A percentile compares a stretch with the other conserved stretches of the same genome.
These are phyloP conservation scores for Pseudopyricularia cyperi DNA, from an alignment of 2,329 filamentous ascomycete genomes.

Conservation along the genomic window DNA sequence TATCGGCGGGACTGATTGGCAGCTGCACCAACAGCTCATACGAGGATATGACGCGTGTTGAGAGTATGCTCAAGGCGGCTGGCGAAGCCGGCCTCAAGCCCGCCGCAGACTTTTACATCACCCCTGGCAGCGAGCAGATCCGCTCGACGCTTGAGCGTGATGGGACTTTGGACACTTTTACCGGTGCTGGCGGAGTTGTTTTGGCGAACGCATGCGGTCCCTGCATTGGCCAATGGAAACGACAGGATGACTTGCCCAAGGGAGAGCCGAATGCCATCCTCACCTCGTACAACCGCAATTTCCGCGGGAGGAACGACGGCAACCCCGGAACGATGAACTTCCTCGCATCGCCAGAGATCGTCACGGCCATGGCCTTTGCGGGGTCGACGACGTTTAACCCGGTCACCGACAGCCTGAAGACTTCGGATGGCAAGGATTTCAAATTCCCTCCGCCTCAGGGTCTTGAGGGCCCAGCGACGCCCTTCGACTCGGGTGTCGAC, in stretches of 20 bases:
- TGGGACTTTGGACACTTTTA: slow-evolving; percentile 73
- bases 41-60: slow-evolving; percentile 93
- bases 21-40: slow-evolving; percentile 99
- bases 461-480: slow-evolving; percentile 43
- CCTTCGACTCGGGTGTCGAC: slow-evolving; percentile 68
- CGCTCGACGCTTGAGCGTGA: slow-evolving; percentile 86
- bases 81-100: slow-evolving; percentile 80
- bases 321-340: slow-evolving; percentile 99
- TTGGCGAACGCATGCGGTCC: slow-evolving; percentile 92
- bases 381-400: slow-evolving; percentile 94
- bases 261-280: slow-evolving; percentile 88
- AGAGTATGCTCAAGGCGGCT: slow-evolving; percentile 86
- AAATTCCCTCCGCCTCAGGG: slow-evolving; percentile 72
- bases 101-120: slow-evolving; percentile 86
- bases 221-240: slow-evolving; percentile 91
- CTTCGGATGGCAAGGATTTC: slow-evolving; percentile 70
- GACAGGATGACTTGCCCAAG: slow-evolving; percentile 73
- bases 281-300: slow-evolving; percentile 97
- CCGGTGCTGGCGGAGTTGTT: slow-evolving; percentile 73
- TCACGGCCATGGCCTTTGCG: slow-evolving; percentile 90
- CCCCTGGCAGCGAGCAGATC: slow-evolving; percentile 93
- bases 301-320: slow-evolving; percentile 91
- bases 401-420: slow-evolving; percentile 71
- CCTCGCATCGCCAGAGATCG: slow-evolving; percentile 88
- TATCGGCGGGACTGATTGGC: slow-evolving; percentile 88